Evolutionary conservation across 176 grass and related monocot genomes (phyloP).

Genomic region (Themeda triandra): DNA sequence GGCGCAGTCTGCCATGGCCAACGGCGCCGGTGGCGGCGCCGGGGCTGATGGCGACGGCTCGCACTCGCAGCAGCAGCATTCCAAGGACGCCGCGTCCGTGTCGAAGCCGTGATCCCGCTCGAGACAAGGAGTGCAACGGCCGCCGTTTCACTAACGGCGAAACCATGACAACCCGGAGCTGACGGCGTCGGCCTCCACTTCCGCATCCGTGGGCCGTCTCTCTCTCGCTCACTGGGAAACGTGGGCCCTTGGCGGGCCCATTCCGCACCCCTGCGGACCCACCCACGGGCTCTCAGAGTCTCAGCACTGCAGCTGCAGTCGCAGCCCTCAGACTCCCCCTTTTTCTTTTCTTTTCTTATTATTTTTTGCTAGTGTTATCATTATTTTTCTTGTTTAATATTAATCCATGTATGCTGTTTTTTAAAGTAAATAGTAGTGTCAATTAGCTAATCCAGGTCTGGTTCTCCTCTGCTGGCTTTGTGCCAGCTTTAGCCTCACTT

Average conservation of each 20-base stretch:
- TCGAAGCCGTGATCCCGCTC: constrained; percentile 30
- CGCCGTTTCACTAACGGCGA: constrained; percentile 4
- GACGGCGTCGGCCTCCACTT: constrained; percentile 19
- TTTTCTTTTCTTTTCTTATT: background rate
- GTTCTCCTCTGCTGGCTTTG: constrained; percentile 38
- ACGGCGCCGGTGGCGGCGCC: constrained; percentile 16
- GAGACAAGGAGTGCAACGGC: background rate
- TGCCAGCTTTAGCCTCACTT: constrained; percentile 50
- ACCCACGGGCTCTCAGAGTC: background rate
- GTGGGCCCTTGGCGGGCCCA: constrained; percentile 20
- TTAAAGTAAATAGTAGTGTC: constrained; percentile 33
- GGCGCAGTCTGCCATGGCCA: constrained; percentile 44
- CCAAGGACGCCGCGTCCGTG: constrained; percentile 49
- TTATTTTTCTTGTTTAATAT: constrained; percentile 22
- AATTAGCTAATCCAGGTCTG: constrained; percentile 27
- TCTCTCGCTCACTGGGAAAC: background rate
- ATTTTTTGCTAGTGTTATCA: background rate
- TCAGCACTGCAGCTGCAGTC: background rate
- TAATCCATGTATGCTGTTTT: background rate
- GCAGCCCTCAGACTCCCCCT: background rate
- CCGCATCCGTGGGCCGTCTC: background rate
- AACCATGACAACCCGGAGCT: background rate
- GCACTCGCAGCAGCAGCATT: background rate
- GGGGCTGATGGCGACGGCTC: constrained; percentile 19
- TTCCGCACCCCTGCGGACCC: background rate